Evolutionary conservation across 108 stramenopile genomes (phyloP), one percentile per base, ranked within the genome.

Genomic region (Cylindrotheca fusiformis): DNA sequence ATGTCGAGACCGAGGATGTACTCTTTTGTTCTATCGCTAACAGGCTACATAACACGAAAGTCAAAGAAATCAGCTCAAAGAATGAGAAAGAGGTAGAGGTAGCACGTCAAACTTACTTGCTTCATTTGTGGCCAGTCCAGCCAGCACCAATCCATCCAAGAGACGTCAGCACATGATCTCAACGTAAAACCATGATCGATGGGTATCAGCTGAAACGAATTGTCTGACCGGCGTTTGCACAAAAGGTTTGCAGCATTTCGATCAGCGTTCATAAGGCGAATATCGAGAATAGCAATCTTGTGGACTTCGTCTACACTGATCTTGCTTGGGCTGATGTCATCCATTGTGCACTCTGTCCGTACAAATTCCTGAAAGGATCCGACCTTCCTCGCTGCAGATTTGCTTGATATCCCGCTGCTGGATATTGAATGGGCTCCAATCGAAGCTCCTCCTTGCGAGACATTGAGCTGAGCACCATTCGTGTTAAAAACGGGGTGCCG

Each of bases 61-160:
- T 36, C 4, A 48, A 25, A 12, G 18, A 6, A 50, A 50, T 46
- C 6, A 18, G 3, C 3, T 6, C 3, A 47, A 28, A 8, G 55
- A 58, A 45, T 17, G 22, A 45, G 24, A 41, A 19, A 51, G 4
- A 61, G 21, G 20, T 59, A 14, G 19, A 32, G 22, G 19, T 17
- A 3, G 10, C 32, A 8, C 41, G 3, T 3, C n/a, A 12, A 5
- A 59, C 81, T 23, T 67, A 82, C 81, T 76, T 90, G 52, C 67
- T 94, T 94, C 55, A 94, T 52, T 71, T 98, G 97, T 3, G 93
- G 88, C 95, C 96, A 99, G 66, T 97, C 95, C 25, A 99, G 75
- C 98, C 98, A 99, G 53, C 95, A 96, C 97, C 95, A 97, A 75
- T 99, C 97, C 75, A 94, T 96, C 95, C 96, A 97, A 3, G 87